Percentiles rank a stretch among this genome's conserved stretches.
Conservation (phyloP, 140 eudicot species). For the Oenanthe javanica region DNA sequence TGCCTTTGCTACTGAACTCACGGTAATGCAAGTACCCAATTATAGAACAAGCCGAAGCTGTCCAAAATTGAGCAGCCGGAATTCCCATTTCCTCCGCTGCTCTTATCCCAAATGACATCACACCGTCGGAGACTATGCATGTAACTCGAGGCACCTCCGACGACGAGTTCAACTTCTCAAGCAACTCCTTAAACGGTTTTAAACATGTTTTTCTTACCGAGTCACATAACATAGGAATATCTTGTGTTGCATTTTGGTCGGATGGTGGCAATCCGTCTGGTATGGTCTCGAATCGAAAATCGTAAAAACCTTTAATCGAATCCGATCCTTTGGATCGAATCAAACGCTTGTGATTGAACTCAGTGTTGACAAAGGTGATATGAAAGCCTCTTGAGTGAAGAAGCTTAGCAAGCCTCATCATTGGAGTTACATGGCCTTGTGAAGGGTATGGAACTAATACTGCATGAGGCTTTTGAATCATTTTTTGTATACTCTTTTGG, state of each 20-base stretch:
- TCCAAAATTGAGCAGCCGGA: constrained; percentile 7
- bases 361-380: constrained; percentile 17
- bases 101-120: neutral
- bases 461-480: constrained; percentile 3
- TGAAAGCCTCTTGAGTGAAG: constrained; percentile 9
- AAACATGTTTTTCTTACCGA: neutral
- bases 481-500: neutral
- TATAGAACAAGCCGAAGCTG: neutral
- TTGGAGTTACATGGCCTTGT: constrained; percentile 11
- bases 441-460: constrained; percentile 4
- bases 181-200: neutral
- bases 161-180: neutral
- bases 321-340: constrained; percentile 3
- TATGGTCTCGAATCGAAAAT: constrained; percentile 1
- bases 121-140: neutral
- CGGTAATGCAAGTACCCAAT: constrained; percentile 1
- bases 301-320: neutral
- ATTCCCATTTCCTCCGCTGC: constrained; percentile 7
- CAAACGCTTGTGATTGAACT: constrained; percentile 7
- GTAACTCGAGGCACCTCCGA: neutral
- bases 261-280: constrained; percentile 12
- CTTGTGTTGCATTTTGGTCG: neutral
- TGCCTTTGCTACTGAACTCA: constrained; percentile 3
- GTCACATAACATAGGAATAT: neutral
- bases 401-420: constrained; percentile 10